Percentiles rank a stretch among this genome's conserved stretches.
Conservation (phyloP, 2,329 filamentous ascomycete species). For the Exophiala sideris region DNA sequence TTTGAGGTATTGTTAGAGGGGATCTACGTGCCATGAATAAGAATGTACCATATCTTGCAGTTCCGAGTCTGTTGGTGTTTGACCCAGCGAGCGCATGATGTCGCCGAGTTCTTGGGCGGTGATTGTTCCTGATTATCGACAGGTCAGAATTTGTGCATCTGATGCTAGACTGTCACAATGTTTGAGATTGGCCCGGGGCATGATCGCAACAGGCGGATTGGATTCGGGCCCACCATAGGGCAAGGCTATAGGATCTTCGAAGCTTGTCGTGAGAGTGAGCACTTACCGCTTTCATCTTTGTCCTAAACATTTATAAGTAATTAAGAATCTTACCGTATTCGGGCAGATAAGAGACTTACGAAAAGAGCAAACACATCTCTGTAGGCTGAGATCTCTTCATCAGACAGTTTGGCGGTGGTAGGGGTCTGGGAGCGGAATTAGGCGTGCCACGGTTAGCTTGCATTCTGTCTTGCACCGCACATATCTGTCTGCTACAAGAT, state of each 20-base stretch:
- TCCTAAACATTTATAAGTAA: no score
- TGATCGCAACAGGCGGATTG: neutral
- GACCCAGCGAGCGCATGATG: slow-evolving; percentile 62
- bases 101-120: slow-evolving; percentile 62
- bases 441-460: slow-evolving; percentile 10
- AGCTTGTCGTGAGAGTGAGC: neutral
- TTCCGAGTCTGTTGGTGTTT: slow-evolving; percentile 61
- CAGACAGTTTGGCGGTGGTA: slow-evolving; percentile 19
- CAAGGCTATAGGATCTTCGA: neutral
- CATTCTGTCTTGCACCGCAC: neutral
- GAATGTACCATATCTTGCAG: slow-evolving; percentile 55
- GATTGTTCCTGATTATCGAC: slow-evolving; percentile 52
- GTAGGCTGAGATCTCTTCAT: slow-evolving; percentile 31
- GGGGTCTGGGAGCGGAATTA: slow-evolving; percentile 9
- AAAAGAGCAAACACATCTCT: slow-evolving; percentile 33
- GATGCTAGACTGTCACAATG: neutral
- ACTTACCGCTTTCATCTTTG: slow-evolving; percentile 33
- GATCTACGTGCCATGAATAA: neutral
- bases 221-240: neutral
- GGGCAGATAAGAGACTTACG: no score
- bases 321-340: no score
- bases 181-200: slow-evolving; percentile 3
- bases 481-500: neutral
- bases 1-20: neutral
- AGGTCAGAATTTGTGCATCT: neutral